A percentile compares a stretch with the other conserved stretches of the same genome.
Conservation (phyloP, 2,329 filamentous ascomycete genomes). For the Claviceps digitariae region DNA sequence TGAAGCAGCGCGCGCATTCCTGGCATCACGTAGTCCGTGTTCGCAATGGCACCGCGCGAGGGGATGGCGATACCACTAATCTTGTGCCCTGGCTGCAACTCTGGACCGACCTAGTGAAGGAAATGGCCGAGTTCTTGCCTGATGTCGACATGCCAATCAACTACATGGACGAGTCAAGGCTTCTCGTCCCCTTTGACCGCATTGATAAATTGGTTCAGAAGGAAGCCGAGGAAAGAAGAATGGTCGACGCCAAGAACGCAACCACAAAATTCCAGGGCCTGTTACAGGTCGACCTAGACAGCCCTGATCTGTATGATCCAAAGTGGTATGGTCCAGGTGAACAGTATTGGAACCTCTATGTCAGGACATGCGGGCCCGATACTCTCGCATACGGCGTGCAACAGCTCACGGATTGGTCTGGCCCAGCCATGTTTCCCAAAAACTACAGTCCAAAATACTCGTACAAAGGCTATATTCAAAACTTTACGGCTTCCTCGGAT, state of each 20-base stretch:
- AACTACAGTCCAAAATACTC: slow-evolving; percentile 23
- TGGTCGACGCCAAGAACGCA: slow-evolving; percentile 29
- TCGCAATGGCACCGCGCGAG: slow-evolving; percentile 28
- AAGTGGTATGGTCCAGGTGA: slow-evolving; percentile 31
- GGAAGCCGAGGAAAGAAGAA: slow-evolving; percentile 29
- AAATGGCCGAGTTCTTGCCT: slow-evolving; percentile 40
- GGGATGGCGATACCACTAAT: slow-evolving; percentile 24
- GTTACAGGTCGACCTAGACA: slow-evolving; percentile 20
- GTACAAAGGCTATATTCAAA: slow-evolving; percentile 37
- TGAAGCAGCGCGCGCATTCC: slow-evolving; percentile 24
- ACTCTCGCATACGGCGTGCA: slow-evolving; percentile 16
- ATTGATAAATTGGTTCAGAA: slow-evolving; percentile 35
- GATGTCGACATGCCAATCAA: slow-evolving; percentile 58
- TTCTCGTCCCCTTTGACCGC: slow-evolving; percentile 46
- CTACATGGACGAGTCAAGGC: slow-evolving; percentile 46
- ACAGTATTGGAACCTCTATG: slow-evolving; percentile 46
- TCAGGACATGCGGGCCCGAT: slow-evolving; percentile 41
- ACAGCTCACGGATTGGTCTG: slow-evolving; percentile 25
- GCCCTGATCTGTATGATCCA: slow-evolving; percentile 27
- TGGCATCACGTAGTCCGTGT: slow-evolving; percentile 35
- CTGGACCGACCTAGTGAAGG: slow-evolving; percentile 35
- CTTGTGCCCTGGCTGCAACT: slow-evolving; percentile 31
- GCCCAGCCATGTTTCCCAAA: slow-evolving; percentile 20
- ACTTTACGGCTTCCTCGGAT: slow-evolving; percentile 45
- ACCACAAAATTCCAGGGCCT: slow-evolving; percentile 31